phyloP scores from a whole-genome alignment of 2,329 filamentous ascomycete genomes.

The Arachnomyces sp. region DNA sequence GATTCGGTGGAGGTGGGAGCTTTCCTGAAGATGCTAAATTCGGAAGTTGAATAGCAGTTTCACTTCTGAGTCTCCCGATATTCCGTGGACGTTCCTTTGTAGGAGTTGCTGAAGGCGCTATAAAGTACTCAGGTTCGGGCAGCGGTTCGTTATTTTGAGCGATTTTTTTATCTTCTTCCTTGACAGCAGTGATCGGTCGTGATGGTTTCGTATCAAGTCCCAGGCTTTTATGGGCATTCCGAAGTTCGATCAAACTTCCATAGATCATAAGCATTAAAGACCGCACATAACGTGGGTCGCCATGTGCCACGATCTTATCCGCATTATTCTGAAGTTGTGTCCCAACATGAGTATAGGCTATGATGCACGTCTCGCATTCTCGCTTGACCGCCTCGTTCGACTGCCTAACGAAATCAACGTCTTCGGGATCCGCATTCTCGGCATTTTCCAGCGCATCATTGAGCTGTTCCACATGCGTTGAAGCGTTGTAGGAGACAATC shows the following conservation, averaged over 20 bases:
- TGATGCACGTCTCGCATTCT: conserved; percentile 43
- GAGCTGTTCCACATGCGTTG: conserved; percentile 48
- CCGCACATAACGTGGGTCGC: conserved; percentile 50
- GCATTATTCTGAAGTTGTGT: conserved; percentile 41
- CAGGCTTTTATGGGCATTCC: conserved; percentile 49
- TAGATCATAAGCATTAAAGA: conserved; percentile 52
- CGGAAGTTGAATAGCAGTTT: conserved; percentile 43
- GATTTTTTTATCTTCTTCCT: conserved; percentile 2
- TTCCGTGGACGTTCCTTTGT: conserved; percentile 39
- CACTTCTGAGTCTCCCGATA: conserved; percentile 40
- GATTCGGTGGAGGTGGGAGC: conserved; percentile 17
- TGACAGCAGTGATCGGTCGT: conserved; percentile 18
- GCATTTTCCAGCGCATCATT: conserved; percentile 46
- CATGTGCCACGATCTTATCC: conserved; percentile 45
- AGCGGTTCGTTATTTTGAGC: conserved; percentile 24
- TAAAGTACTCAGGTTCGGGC: conserved; percentile 20
- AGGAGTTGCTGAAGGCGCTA: conserved; percentile 32
- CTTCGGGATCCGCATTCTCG: conserved; percentile 41
- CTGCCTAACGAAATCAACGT: conserved; percentile 38
- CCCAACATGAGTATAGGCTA: conserved; percentile 42
- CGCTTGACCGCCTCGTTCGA: conserved; percentile 35
- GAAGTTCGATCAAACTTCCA: conserved; percentile 49
- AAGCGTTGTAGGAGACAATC: conserved; percentile 49
- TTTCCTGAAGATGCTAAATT: conserved; percentile 24
- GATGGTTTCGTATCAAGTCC: conserved; percentile 32